Conservation (phyloP, 257 asterid genomes). For the Gentiana straminea region DNA sequence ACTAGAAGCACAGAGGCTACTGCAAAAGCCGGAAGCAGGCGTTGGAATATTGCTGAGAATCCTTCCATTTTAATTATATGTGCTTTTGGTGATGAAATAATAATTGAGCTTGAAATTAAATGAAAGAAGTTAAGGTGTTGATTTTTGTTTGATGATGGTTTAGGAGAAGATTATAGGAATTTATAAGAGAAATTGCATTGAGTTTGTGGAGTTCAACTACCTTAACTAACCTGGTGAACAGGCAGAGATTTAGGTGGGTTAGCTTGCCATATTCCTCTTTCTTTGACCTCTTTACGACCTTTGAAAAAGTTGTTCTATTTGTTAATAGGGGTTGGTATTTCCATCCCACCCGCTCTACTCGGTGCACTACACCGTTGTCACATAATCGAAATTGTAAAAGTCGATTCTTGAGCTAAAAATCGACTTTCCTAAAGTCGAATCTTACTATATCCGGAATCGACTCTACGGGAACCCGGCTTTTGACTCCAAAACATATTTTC, state of each 20-base stretch:
- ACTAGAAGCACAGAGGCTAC: slow-evolving; percentile 10
- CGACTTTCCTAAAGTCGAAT: too few relatives aligned
- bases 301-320: not conserved
- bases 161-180: slow-evolving; percentile 6
- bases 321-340: not conserved
- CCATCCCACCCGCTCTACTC: too few relatives aligned
- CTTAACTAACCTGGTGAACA: slow-evolving; percentile 28
- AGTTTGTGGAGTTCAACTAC: slow-evolving; percentile 49
- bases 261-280: slow-evolving; percentile 2
- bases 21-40: slow-evolving; percentile 7
- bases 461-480: too few relatives aligned
- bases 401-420: too few relatives aligned
- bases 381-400: too few relatives aligned
- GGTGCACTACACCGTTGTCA: too few relatives aligned
- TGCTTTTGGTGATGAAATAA: not conserved
- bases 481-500: too few relatives aligned
- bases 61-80: too few relatives aligned
- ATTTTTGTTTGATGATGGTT: slow-evolving; percentile 2
- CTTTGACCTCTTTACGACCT: not conserved
- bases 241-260: slow-evolving; percentile 10
- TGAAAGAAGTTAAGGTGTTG: not conserved
- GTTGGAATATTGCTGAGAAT: slow-evolving; percentile 12
- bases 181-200: slow-evolving; percentile 19
- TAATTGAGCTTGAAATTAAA: not conserved
- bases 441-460: too few relatives aligned